Percentiles rank a stretch among this genome's conserved stretches.
These are phyloP conservation scores for Wickerhamomyces kurtzmanii DNA, from an alignment of 805 yeast genomes.

Conservation along the genomic window DNA sequence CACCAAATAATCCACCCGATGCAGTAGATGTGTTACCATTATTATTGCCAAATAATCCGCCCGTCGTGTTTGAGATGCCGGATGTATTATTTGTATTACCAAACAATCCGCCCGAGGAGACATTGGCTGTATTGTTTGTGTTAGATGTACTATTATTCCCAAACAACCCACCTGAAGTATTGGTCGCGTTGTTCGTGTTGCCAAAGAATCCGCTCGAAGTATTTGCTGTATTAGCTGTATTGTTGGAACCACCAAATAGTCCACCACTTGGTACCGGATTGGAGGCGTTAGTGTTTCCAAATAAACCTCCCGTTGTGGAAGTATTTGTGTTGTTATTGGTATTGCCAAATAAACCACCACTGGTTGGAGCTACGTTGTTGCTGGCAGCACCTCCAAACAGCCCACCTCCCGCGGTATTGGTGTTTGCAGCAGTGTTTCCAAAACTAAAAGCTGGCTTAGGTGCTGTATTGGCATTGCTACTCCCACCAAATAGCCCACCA, in stretches of 20 bases:
- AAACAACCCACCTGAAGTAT: constrained; percentile 22
- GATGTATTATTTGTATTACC: constrained; percentile 9
- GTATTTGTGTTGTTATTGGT: constrained; percentile 4
- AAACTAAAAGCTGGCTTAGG: constrained; percentile 2
- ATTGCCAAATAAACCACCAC: constrained; percentile 21
- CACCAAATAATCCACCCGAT: constrained; percentile 13
- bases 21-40: background rate
- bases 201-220: constrained; percentile 18
- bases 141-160: constrained; percentile 12
- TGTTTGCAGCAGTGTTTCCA: constrained; percentile 4
- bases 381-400: constrained; percentile 23
- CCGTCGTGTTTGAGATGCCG: constrained; percentile 6
- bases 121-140: constrained; percentile 8
- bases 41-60: constrained; percentile 13
- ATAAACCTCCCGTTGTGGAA: constrained; percentile 17
- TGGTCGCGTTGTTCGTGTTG: constrained; percentile 5
- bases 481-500: constrained; percentile 13
- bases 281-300: constrained; percentile 16
- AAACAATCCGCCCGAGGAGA: constrained; percentile 13
- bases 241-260: constrained; percentile 18
- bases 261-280: constrained; percentile 11
- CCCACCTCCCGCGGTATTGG: constrained; percentile 11
- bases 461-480: constrained; percentile 2
- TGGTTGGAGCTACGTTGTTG: constrained; percentile 5
- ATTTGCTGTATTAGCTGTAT: constrained; percentile 5